Evolutionary conservation across 176 grass and related monocot genomes (phyloP).

Genomic region (Rhynchospora tenuis): DNA sequence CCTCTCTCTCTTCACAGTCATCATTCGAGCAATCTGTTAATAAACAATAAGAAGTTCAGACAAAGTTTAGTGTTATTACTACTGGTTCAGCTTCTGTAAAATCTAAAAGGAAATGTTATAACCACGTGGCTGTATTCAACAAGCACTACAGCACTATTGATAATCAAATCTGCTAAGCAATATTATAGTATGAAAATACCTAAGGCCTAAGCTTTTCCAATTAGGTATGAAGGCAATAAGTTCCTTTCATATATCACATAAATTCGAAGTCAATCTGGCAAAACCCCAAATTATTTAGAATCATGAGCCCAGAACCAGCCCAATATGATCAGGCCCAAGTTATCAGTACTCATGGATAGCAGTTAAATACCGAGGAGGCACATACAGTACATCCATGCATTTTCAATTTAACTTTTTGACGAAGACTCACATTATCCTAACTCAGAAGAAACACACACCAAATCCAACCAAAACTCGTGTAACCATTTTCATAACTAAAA

Average conservation of each 20-base stretch:
- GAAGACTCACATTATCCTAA: background rate
- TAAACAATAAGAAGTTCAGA: background rate
- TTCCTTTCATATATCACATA: background rate
- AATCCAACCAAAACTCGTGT: background rate
- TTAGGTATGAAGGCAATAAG: background rate
- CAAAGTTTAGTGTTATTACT: background rate
- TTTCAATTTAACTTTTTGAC: background rate
- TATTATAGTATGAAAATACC: background rate
- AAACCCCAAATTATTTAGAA: background rate
- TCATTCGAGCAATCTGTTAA: constrained; percentile 77
- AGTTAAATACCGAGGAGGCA: background rate
- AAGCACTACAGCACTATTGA: background rate
- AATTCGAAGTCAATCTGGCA: background rate
- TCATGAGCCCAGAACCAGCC: background rate
- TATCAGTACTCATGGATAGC: background rate
- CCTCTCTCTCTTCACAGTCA: constrained; percentile 94
- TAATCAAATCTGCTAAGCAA: background rate
- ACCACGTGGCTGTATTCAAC: background rate
- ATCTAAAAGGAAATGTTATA: background rate
- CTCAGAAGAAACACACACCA: background rate
- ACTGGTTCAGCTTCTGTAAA: background rate
- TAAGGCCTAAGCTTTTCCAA: background rate
- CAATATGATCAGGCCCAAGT: background rate
- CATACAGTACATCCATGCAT: background rate
- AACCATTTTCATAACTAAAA: background rate